Evolutionary conservation across 2,329 filamentous ascomycete species (phyloP).

Genomic region (Trichoderma endophyticum): DNA sequence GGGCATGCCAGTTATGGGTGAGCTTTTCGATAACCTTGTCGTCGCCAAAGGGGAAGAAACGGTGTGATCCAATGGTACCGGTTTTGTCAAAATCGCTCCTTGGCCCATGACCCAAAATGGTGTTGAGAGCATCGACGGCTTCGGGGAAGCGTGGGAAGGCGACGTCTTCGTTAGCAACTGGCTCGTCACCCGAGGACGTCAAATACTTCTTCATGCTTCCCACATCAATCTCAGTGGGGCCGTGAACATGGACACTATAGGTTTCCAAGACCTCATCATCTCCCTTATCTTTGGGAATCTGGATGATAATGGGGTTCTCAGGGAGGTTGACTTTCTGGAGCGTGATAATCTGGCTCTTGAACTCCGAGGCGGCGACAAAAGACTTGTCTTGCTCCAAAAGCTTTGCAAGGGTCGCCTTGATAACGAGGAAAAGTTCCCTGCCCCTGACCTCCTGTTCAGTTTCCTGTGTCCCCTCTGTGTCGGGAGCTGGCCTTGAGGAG

Average conservation of each 20-base stretch:
- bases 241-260: slow-evolving; percentile 43
- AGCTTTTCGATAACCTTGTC: slow-evolving; percentile 29
- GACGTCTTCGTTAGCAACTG: slow-evolving; percentile 30
- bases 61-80: slow-evolving; percentile 44
- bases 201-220: slow-evolving; percentile 45
- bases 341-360: slow-evolving; percentile 48
- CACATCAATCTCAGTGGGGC: slow-evolving; percentile 38
- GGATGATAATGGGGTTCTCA: slow-evolving; percentile 34
- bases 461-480: background rate
- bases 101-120: slow-evolving; percentile 47
- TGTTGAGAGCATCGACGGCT: slow-evolving; percentile 49
- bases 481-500: slow-evolving; percentile 17
- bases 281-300: slow-evolving; percentile 33
- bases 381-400: slow-evolving; percentile 33
- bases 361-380: slow-evolving; percentile 45
- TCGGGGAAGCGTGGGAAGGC: slow-evolving; percentile 49
- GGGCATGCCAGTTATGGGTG: slow-evolving; percentile 28
- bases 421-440: slow-evolving; percentile 42
- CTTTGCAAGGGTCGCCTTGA: slow-evolving; percentile 37
- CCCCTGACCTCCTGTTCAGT: slow-evolving; percentile 36
- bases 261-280: slow-evolving; percentile 30
- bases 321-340: slow-evolving; percentile 36
- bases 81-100: slow-evolving; percentile 35
- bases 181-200: slow-evolving; percentile 39
- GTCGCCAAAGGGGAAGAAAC: slow-evolving; percentile 46